Percentiles rank a stretch among this genome's conserved stretches.
Conservation (phyloP, 139 green algal species). For the Diplosphaera chodatii region DNA sequence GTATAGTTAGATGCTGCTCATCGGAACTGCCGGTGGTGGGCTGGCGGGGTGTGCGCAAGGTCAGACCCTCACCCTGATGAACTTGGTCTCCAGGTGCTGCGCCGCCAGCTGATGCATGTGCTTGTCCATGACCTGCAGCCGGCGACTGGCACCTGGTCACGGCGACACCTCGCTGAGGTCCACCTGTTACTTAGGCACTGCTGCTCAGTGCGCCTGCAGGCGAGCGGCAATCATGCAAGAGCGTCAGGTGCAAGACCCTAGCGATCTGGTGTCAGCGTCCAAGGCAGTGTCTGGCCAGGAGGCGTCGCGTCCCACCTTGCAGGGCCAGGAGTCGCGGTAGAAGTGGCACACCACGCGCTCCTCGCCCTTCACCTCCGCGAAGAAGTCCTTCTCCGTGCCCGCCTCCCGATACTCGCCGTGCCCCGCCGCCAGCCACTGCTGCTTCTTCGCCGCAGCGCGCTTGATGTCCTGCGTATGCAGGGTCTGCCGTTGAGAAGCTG, state of each 20-base stretch:
- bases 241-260: too few relatives aligned
- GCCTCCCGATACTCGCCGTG: conserved; percentile 88
- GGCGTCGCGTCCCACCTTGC: conserved; percentile 53
- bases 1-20: too few relatives aligned
- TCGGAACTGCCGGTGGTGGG: neutral
- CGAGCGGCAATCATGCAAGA: too few relatives aligned
- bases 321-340: conserved; percentile 71
- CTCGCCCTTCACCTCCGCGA: conserved; percentile 86
- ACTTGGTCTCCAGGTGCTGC: conserved; percentile 72
- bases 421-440: conserved; percentile 75
- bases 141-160: too few relatives aligned
- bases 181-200: too few relatives aligned
- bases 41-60: too few relatives aligned
- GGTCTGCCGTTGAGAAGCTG: too few relatives aligned
- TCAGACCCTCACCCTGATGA: conserved; percentile 40
- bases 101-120: conserved; percentile 20
- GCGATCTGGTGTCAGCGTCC: too few relatives aligned
- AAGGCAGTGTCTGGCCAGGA: too few relatives aligned
- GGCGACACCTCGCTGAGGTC: too few relatives aligned
- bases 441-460: conserved; percentile 2
- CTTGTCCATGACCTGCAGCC: conserved; percentile 21
- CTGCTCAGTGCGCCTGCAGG: too few relatives aligned
- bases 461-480: too few relatives aligned
- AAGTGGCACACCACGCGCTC: conserved; percentile 72
- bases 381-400: conserved; percentile 87